phyloP scores from a whole-genome alignment of 306 rosid species.

The Comarum palustre region DNA sequence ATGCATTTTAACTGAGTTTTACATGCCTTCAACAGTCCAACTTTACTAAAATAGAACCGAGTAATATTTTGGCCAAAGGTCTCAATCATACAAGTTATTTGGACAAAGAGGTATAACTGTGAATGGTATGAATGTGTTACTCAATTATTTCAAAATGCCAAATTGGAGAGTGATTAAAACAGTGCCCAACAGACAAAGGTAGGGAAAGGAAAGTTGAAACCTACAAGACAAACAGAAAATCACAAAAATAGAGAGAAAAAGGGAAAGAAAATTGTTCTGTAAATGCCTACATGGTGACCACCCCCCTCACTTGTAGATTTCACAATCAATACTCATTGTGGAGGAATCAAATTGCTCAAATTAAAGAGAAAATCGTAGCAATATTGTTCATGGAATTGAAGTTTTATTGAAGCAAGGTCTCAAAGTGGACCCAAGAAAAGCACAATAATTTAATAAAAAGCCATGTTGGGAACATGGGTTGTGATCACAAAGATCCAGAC shows the following conservation, averaged over 20 bases:
- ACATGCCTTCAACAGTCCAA: no score
- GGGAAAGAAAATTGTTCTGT: neutral
- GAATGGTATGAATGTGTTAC: neutral
- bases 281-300: neutral
- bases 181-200: neutral
- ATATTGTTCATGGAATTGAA: neutral
- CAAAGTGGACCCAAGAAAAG: conserved; percentile 27
- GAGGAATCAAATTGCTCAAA: neutral
- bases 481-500: conserved; percentile 23
- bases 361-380: neutral
- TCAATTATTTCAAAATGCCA: conserved; percentile 3
- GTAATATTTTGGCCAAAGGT: neutral
- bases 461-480: conserved; percentile 37
- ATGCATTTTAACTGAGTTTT: neutral
- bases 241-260: neutral
- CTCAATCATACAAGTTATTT: neutral
- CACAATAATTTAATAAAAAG: conserved; percentile 25
- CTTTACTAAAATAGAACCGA: neutral
- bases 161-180: conserved; percentile 5
- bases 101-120: neutral
- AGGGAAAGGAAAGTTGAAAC: neutral
- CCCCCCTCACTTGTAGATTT: neutral
- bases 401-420: neutral
- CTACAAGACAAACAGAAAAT: neutral
- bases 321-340: neutral